Conservation (phyloP, 768 basidiomycete genomes). For the Amanita thiersii region DNA sequence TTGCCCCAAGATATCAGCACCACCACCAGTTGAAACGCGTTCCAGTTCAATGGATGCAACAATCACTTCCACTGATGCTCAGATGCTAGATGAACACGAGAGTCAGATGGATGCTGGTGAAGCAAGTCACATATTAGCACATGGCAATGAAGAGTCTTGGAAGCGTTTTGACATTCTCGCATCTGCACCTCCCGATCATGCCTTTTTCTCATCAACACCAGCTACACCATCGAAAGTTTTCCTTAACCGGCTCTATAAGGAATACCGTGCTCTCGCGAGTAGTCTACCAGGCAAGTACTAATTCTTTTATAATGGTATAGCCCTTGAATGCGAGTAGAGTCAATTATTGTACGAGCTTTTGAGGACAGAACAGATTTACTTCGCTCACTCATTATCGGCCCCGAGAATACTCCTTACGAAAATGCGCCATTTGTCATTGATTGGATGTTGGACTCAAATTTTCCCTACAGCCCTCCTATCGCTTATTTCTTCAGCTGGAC, state of each 20-base stretch:
- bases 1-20: not conserved
- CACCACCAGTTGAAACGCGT: not conserved
- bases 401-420: slow-evolving; percentile 91
- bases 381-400: slow-evolving; percentile 84
- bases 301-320: too few relatives aligned
- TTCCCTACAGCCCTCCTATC: slow-evolving; percentile 72
- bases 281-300: slow-evolving; percentile 66
- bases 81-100: not conserved
- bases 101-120: not conserved
- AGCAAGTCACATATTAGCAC: slow-evolving; percentile 11
- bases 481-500: slow-evolving; percentile 95
- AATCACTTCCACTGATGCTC: not conserved
- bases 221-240: slow-evolving; percentile 67
- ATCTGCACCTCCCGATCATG: slow-evolving; percentile 74
- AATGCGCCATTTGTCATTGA: slow-evolving; percentile 95
- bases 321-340: slow-evolving; percentile 36
- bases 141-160: slow-evolving; percentile 33
- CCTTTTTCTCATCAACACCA: slow-evolving; percentile 57
- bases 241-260: slow-evolving; percentile 67
- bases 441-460: slow-evolving; percentile 83
- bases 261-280: slow-evolving; percentile 71
- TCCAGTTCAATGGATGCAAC: slow-evolving; percentile 1
- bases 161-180: slow-evolving; percentile 76
- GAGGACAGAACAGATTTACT: slow-evolving; percentile 86
- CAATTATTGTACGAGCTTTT: slow-evolving; percentile 83